Conservation (phyloP, 2,329 filamentous ascomycete species). For the Penicillium sp. region DNA sequence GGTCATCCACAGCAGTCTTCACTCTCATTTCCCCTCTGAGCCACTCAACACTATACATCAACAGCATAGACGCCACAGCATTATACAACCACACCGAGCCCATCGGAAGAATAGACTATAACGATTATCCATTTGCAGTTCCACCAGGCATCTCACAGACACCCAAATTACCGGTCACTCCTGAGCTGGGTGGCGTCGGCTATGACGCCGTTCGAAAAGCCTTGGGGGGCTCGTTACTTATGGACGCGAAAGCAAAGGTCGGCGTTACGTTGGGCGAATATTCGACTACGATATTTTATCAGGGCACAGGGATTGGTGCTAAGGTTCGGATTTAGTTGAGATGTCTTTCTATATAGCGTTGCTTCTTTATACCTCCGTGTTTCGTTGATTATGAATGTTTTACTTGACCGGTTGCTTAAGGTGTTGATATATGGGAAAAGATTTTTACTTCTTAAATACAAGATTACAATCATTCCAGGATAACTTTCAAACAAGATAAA, state of each 20-base stretch:
- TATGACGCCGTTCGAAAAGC: conserved; percentile 78
- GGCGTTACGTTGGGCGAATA: conserved; percentile 71
- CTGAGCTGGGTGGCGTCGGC: conserved; percentile 72
- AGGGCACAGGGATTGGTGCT: conserved; percentile 66
- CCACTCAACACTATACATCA: conserved; percentile 70
- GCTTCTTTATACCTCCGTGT: neutral
- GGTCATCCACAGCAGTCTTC: conserved; percentile 83
- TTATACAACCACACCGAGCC: conserved; percentile 76
- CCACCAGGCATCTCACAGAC: conserved; percentile 69
- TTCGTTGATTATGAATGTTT: neutral
- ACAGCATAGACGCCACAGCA: conserved; percentile 76
- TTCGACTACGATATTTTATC: conserved; percentile 67
- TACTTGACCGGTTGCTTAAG: neutral
- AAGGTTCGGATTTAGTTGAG: conserved; percentile 42
- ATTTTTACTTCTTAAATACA: conserved; percentile 2
- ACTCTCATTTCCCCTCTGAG: conserved; percentile 73
- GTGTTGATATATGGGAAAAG: neutral
- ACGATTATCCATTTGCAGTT: conserved; percentile 65
- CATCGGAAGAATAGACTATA: conserved; percentile 73
- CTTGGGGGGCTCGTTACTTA: conserved; percentile 71
- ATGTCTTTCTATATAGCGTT: neutral
- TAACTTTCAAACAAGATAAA: neutral
- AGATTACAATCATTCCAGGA: conserved; percentile 8
- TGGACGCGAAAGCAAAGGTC: conserved; percentile 75
- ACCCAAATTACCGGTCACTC: conserved; percentile 76